Evolutionary conservation across 805 yeast species (phyloP), one percentile per base, ranked within the genome.

Genomic region (Kazachstania africana): DNA sequence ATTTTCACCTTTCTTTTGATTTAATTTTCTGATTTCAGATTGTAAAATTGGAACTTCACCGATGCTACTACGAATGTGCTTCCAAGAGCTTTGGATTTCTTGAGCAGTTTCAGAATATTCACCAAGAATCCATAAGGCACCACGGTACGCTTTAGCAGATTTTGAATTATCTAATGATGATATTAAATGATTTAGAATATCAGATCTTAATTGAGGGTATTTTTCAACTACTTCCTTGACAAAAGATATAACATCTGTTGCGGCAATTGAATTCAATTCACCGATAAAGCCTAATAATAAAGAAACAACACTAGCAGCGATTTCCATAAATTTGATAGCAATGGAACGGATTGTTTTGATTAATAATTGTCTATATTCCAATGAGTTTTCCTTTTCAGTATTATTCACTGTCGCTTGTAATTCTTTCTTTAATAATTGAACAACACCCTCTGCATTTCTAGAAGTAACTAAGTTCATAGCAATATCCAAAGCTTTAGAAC

Each of bases 41-140:
- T 85, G 75, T 33, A 83, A 57, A 40, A 91, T 82, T 35, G 98
- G 97, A 22, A 91, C 73, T 48, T 87, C 94, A 34, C 98, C 98
- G 36, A 91, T 63, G 40, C 82, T 74, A 20, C 71, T 55, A 53
- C 95, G 76, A 40, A 91, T 73, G 42, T 73, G 80, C 46, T 72
- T 78, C 98, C 98, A 93, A 4, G 93, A 76, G 16, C 67, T 69
- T 54, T 79, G 80, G 39, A 91, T 75, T 32, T 79, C 79, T 16
- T 65, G 57, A 41, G 77, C 84, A 32, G 76, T 78, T 28, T 69
- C 48, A 24, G 87, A 65, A 57, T 85, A 91, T 59, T 93, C 98
- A 57, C 99, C 98, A 46, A 91, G 60, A 31, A 91, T 77, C 99
- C 99, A 91, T 37, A 93, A 65, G 1, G 94, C 84, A 19, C 95